Evolutionary conservation across 345 rosid genomes (phyloP), one percentile per base, ranked within the genome.

Genomic region (Sisymbrium altissimum): DNA sequence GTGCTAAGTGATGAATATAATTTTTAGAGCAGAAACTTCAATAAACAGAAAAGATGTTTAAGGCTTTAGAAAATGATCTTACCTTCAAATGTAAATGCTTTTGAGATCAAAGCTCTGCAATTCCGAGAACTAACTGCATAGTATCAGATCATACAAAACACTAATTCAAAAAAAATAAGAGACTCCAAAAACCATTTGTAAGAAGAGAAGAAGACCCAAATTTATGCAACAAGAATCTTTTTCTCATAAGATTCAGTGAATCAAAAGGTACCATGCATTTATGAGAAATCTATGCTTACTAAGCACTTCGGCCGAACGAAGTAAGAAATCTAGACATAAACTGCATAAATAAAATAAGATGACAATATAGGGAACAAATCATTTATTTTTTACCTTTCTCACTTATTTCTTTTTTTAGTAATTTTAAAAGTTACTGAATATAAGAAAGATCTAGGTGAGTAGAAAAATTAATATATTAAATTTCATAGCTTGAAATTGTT

Each of bases 201-300:
- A 12, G 38, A 39, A 38, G 7, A 39, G 19, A 50, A 49, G 21
- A 48, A 36, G 27, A 50, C 9, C 33, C 66, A 62, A 21, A 40
- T 62, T 25, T 40, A 40, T 41, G 35, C 23, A 62, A 27, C 11
- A 50, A 49, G 30, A 62, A 44, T 43, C 32, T 62, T n/a, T 41
- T 41, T 40, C 4, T 9, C 33, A 21, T 4, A 41, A 27, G 43
- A 66, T 58, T 46, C 19, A 35, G 11, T 43, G 23, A 45, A 57
- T n/a, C 40, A 45, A 38, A 56, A 9, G 41, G 40, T 48, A 30
- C 40, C 65, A 52, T 57, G 59, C 27, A 64, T 23, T 55, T 55
- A 73, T 55, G 17, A 45, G 45, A 73, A 44, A 74, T 35, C 50
- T 63, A 52, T 23, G 13, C 32, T 72, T 29, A 44, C 21, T 73